Evolutionary conservation across 1,139 yeast genomes (phyloP).

Genomic region (Sugiyamaella novakii): DNA sequence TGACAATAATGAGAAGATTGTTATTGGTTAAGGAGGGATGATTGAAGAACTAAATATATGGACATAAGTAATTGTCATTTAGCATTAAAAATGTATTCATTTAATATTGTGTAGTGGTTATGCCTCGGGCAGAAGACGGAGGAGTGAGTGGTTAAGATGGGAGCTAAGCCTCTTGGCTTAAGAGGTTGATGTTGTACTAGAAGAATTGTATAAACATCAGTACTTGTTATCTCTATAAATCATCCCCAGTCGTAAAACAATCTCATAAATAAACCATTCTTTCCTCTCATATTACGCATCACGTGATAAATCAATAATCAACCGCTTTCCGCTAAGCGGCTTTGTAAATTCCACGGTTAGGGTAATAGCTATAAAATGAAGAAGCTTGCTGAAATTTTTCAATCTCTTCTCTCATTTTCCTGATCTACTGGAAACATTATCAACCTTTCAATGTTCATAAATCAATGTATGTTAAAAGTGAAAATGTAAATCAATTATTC

Average conservation of each 20-base stretch:
- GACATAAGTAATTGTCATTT: conserved; percentile 11
- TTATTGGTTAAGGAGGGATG: conserved; percentile 61
- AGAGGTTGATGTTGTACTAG: too few species aligned
- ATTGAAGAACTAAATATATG: conserved; percentile 3
- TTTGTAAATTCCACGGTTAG: too few species aligned
- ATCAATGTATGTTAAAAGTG: conserved; percentile 2
- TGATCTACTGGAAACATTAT: not conserved
- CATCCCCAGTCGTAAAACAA: too few species aligned
- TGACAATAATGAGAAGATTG: conserved; percentile 74
- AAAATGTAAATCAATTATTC: not conserved
- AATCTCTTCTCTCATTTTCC: not conserved
- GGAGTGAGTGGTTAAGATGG: too few species aligned
- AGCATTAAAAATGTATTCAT: conserved; percentile 17
- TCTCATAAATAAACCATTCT: not conserved
- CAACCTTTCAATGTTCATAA: conserved; percentile 1
- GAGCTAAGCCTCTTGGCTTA: too few species aligned
- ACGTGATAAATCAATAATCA: not conserved
- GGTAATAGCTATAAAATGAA: too few species aligned
- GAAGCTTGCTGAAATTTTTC: not conserved
- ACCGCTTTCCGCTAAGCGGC: not conserved
- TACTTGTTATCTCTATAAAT: too few species aligned
- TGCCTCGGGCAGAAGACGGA: not conserved
- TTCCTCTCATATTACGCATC: too few species aligned
- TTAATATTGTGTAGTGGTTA: not conserved
- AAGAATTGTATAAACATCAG: too few species aligned